Evolutionary conservation across 805 yeast species (phyloP), one percentile per base, ranked within the genome.

Genomic region (Teunomyces panamensis): DNA sequence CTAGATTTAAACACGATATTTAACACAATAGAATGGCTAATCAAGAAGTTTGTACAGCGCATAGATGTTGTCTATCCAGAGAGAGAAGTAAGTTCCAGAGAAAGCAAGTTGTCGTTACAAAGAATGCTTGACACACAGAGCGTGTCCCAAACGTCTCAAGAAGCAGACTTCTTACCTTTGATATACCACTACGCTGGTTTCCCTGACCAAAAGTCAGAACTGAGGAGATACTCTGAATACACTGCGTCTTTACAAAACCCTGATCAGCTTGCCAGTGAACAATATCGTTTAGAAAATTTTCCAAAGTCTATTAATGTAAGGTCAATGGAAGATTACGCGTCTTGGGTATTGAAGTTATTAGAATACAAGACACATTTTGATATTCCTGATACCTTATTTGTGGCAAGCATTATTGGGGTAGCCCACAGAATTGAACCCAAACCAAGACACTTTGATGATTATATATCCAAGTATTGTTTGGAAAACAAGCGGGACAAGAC

Each of bases 131-230:
- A 37, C 10, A 37, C 41, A 9, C 41, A n/a, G 14, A 37, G 41
- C 30, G 16, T 37, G 13, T 37, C 41, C 11, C 41, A 37, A 26
- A 20, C 41, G 5, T 10, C 27, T 9, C 41, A 24, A 7, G 41
- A 37, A 16, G 41, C 41, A 3, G 41, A 37, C 13, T 37, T 24
- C 13, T 37, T 37, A 37, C 41, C 41, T 37, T 17, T 26, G 14
- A 37, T 37, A 11, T 37, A 37, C 41, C 41, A 37, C 27, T 37
- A 37, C 41, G 24, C 41, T 10, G 27, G 41, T 11, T 37, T 37
- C 27, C 41, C 41, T 17, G 28, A 24, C 30, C 29, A 37, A 11
- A 37, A 20, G 9, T 20, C 30, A 4, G 41, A 37, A 26, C 41
- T 37, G 20, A 37, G n/a, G 13, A 37, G 41, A n/a, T n/a, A 20